Evolutionary conservation across 768 basidiomycete species (phyloP).

Genomic region (Guyanaporus albipodus): DNA sequence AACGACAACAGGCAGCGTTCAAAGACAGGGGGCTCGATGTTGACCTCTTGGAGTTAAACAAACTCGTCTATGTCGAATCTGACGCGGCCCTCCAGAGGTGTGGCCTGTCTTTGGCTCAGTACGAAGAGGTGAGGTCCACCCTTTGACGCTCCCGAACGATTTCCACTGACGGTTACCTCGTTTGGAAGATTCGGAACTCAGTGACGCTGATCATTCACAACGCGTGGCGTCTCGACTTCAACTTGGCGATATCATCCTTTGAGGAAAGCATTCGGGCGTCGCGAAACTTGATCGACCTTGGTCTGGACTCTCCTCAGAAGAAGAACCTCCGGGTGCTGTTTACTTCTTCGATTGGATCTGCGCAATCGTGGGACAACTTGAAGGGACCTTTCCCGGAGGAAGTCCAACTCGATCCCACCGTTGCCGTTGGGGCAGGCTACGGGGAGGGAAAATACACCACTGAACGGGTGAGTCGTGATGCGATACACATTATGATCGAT

Average conservation of each 20-base stretch:
- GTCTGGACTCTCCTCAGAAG: constrained; percentile 24
- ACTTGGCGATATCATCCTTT: constrained; percentile 38
- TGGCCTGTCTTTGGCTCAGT: constrained; percentile 25
- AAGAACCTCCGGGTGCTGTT: constrained; percentile 35
- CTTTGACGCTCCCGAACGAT: neutral
- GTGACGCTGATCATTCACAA: constrained; percentile 39
- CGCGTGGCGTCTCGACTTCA: constrained; percentile 46
- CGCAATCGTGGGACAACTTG: constrained; percentile 28
- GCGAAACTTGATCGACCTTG: constrained; percentile 35
- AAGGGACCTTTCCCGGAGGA: constrained; percentile 36
- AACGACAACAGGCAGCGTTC: constrained; percentile 30
- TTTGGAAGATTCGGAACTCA: constrained; percentile 29
- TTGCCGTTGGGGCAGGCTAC: constrained; percentile 42
- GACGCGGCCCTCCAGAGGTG: constrained; percentile 28
- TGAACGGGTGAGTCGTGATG: constrained; percentile 31
- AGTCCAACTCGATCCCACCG: constrained; percentile 26
- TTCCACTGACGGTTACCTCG: neutral
- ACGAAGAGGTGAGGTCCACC: constrained; percentile 13
- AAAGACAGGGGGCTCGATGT: constrained; percentile 30
- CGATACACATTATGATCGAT: neutral
- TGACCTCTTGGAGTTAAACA: constrained; percentile 25
- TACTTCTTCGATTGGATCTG: constrained; percentile 39
- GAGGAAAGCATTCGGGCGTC: constrained; percentile 39
- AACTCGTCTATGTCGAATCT: constrained; percentile 35
- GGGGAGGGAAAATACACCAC: constrained; percentile 44